Evolutionary conservation across 2,329 filamentous ascomycete genomes (phyloP).

Genomic region (Ploettnerulaceae sp.): DNA sequence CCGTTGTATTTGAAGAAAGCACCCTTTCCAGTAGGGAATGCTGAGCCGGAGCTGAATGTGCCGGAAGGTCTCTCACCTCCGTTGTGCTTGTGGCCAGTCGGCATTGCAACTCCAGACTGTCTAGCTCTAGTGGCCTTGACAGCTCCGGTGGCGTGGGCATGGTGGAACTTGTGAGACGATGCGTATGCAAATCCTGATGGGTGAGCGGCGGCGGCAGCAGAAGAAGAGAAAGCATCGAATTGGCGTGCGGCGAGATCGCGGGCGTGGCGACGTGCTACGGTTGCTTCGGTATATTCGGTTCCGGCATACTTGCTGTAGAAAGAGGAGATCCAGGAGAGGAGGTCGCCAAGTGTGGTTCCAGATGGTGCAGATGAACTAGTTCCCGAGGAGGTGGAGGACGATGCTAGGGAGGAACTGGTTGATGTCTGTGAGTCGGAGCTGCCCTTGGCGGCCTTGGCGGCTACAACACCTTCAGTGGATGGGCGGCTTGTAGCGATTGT

Average conservation of each 20-base stretch:
- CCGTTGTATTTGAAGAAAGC: neutral
- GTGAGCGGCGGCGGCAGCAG: neutral
- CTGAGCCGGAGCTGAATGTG: neutral
- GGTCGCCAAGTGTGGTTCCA: slow-evolving; percentile 20
- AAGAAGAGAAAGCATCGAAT: neutral
- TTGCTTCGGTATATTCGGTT: slow-evolving; percentile 10
- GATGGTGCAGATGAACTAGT: slow-evolving; percentile 9
- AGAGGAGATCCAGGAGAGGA: slow-evolving; percentile 23
- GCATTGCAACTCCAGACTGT: neutral
- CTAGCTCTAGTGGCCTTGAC: neutral
- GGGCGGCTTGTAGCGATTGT: slow-evolving; percentile 11
- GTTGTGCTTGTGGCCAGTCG: neutral
- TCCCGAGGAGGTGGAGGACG: slow-evolving; percentile 2
- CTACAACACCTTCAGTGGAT: neutral
- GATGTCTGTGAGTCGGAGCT: neutral
- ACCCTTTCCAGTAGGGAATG: neutral
- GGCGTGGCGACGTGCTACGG: slow-evolving; percentile 22
- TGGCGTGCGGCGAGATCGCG: slow-evolving; percentile 14
- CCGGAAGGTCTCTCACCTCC: neutral
- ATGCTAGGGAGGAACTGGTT: neutral
- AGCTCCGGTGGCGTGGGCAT: neutral
- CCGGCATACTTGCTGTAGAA: slow-evolving; percentile 20
- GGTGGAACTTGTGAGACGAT: neutral
- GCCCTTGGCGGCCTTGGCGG: neutral
- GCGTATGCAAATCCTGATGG: neutral